phyloP scores from a whole-genome alignment of 768 basidiomycete genomes.

The Suillus ampliporus region DNA sequence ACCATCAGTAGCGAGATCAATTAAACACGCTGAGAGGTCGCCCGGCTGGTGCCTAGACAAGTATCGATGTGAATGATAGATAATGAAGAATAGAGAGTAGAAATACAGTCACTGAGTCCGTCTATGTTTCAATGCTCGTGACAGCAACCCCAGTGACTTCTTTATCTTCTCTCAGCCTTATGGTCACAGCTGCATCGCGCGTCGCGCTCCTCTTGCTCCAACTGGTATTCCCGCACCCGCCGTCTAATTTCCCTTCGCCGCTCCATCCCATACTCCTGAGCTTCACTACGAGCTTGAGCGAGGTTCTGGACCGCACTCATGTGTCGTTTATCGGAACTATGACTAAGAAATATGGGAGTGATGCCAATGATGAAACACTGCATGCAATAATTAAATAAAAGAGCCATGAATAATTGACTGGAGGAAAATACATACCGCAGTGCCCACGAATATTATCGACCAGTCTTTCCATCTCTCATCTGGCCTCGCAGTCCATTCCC shows the following conservation, averaged over 20 bases:
- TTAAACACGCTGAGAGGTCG: background rate
- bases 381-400: background rate
- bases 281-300: constrained; percentile 61
- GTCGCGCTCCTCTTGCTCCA: constrained; percentile 5
- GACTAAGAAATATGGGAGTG: constrained; percentile 46
- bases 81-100: background rate
- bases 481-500: constrained; percentile 38
- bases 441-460: constrained; percentile 51
- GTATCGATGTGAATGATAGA: background rate
- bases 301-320: constrained; percentile 60
- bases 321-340: constrained; percentile 50
- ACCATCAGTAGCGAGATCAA: background rate
- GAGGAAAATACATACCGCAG: constrained; percentile 46
- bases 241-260: constrained; percentile 56
- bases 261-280: constrained; percentile 57
- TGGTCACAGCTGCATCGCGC: background rate
- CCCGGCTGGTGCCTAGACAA: background rate
- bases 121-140: background rate
- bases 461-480: constrained; percentile 59
- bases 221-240: constrained; percentile 45
- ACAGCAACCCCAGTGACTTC: background rate
- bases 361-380: constrained; percentile 54
- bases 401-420: background rate
- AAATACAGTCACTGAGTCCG: background rate
- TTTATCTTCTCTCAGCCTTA: background rate